Conservation (phyloP, 1,284 basidiomycete species). For the Cutaneotrichosporon cavernicola region DNA sequence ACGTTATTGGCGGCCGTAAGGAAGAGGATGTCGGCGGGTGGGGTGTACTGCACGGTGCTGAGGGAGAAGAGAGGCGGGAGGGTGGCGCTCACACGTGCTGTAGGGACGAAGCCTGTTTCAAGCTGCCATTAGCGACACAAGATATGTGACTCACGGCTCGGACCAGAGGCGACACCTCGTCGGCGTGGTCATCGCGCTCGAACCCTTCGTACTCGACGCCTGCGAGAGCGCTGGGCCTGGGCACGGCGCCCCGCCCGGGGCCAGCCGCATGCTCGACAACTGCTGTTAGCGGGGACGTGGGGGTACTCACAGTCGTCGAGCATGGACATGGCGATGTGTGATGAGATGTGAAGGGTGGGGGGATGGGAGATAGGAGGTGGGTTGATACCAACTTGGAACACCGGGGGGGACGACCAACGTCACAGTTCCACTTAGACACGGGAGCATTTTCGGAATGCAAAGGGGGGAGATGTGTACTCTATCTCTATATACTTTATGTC, state of each 20-base stretch:
- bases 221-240: constrained; percentile 55
- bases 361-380: not conserved
- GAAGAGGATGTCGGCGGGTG: constrained; percentile 73
- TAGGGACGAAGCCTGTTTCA: constrained; percentile 54
- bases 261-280: constrained; percentile 77
- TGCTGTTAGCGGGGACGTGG: constrained; percentile 44
- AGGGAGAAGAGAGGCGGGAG: constrained; percentile 74
- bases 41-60: constrained; percentile 80
- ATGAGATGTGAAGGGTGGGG: not conserved
- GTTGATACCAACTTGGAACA: not conserved
- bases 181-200: constrained; percentile 60
- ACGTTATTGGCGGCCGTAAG: constrained; percentile 81
- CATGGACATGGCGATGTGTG: constrained; percentile 17
- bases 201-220: constrained; percentile 80
- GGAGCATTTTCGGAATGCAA: not conserved
- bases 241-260: constrained; percentile 35
- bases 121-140: constrained; percentile 40
- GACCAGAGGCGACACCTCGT: constrained; percentile 35
- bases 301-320: constrained; percentile 73
- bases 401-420: not conserved
- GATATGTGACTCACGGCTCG: constrained; percentile 33
- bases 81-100: constrained; percentile 36
- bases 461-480: too few relatives aligned
- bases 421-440: not conserved
- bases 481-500: too few relatives aligned